phyloP scores from a whole-genome alignment of 2,329 filamentous ascomycete genomes.

The Fusarium mexicanum region DNA sequence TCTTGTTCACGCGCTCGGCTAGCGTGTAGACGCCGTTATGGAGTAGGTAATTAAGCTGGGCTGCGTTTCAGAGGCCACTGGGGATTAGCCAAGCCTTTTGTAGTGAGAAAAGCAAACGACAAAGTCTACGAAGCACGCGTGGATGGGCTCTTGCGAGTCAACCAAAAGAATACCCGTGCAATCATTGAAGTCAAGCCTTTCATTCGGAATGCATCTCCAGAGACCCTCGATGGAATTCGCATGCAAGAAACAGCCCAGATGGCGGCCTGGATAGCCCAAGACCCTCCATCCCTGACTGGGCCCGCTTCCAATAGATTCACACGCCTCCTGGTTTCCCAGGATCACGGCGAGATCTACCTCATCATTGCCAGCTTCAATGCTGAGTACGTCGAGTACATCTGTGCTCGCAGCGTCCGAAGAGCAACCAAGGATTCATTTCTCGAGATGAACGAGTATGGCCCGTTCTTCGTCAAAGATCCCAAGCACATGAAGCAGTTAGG shows the following conservation, averaged over 20 bases:
- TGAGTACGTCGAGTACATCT: not conserved
- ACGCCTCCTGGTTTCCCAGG: not conserved
- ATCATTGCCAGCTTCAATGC: not conserved
- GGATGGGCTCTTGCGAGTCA: not conserved
- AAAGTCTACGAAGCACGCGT: not conserved
- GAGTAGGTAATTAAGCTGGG: not conserved
- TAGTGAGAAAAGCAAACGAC: no score
- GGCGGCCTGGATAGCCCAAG: not conserved
- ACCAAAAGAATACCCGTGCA: not conserved
- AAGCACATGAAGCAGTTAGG: not conserved
- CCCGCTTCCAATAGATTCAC: not conserved
- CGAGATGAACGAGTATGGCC: not conserved
- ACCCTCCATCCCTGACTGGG: not conserved
- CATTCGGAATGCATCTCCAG: no score
- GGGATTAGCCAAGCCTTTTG: no score
- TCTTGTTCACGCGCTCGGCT: not conserved
- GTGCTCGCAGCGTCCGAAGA: not conserved
- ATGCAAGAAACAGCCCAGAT: not conserved
- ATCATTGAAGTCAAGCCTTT: not conserved
- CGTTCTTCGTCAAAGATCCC: not conserved
- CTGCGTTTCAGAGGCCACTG: not conserved
- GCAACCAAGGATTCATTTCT: not conserved
- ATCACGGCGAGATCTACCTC: not conserved
- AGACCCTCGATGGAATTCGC: not conserved
- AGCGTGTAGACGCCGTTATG: not conserved